A percentile compares a stretch with the other conserved stretches of the same genome.
These are phyloP conservation scores for Phycomyces blakesleeanus DNA, from an alignment of 192 early-diverging fungal genomes.

Conservation along the genomic window DNA sequence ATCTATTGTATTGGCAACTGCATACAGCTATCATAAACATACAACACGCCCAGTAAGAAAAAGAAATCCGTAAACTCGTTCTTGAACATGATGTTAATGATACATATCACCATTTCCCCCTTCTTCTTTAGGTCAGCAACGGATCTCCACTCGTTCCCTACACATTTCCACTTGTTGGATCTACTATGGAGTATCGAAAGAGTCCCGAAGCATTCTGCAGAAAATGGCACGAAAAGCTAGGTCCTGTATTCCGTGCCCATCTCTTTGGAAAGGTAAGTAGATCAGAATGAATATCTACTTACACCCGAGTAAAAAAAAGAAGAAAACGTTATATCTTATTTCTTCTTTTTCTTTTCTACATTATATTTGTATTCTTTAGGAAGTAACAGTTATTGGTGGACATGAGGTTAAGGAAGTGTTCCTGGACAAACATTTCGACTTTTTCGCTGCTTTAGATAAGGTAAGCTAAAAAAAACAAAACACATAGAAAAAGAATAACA, in stretches of 20 bases:
- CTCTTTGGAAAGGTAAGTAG: not conserved
- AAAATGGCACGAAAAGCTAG: not conserved
- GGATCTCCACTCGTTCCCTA: constrained; percentile 12
- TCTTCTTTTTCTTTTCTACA: not conserved
- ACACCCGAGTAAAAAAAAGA: no score
- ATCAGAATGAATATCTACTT: not conserved
- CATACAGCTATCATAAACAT: not conserved
- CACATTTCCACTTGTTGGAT: constrained; percentile 6
- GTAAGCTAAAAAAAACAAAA: not conserved
- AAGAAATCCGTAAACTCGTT: not conserved
- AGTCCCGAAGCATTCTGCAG: not conserved
- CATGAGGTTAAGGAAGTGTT: not conserved
- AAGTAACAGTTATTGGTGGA: not conserved
- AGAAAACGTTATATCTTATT: no score
- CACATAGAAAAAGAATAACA: not conserved
- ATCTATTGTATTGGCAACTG: not conserved
- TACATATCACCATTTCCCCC: not conserved
- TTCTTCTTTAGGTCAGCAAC: not conserved
- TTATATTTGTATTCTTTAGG: not conserved
- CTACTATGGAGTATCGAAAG: not conserved
- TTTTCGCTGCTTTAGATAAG: not conserved
- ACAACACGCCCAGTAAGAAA: not conserved
- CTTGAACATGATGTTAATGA: not conserved
- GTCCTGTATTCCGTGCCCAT: constrained; percentile 7
- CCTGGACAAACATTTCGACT: not conserved